Conservation (phyloP, 345 rosid genomes). For the Clausena lansium region DNA sequence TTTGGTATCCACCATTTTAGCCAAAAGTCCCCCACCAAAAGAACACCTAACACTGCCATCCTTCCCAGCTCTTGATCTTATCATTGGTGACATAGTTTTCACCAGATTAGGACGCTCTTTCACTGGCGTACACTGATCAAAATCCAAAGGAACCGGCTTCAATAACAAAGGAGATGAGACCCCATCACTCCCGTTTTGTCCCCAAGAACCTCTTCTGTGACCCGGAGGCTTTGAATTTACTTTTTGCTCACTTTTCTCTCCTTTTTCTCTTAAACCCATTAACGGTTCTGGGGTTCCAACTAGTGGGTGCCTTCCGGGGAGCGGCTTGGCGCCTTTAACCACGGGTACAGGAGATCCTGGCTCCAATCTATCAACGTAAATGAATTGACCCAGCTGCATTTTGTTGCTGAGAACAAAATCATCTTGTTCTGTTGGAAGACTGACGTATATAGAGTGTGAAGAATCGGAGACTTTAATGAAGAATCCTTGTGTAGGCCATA, state of each 20-base stretch:
- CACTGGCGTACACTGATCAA: slow-evolving; percentile 83
- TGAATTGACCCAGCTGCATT: slow-evolving; percentile 94
- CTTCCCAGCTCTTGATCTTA: slow-evolving; percentile 42
- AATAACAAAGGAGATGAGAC: slow-evolving; percentile 59
- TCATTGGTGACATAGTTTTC: slow-evolving; percentile 61
- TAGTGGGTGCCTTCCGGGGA: slow-evolving; percentile 89
- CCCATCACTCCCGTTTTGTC: slow-evolving; percentile 40
- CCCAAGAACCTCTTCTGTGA: slow-evolving; percentile 90
- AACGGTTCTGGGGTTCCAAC: slow-evolving; percentile 88
- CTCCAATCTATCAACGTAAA: slow-evolving; percentile 79
- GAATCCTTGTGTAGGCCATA: slow-evolving; percentile 89
- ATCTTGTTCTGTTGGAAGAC: slow-evolving; percentile 82
- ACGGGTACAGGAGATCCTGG: slow-evolving; percentile 94
- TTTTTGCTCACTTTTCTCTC: slow-evolving; percentile 40
- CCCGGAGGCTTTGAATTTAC: slow-evolving; percentile 30
- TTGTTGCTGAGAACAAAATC: slow-evolving; percentile 81
- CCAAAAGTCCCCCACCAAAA: slow-evolving; percentile 70
- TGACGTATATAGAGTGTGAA: slow-evolving; percentile 84
- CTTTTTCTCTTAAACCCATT: slow-evolving; percentile 60
- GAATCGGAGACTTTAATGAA: slow-evolving; percentile 91
- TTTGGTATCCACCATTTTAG: slow-evolving; percentile 51
- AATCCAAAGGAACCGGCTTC: slow-evolving; percentile 84
- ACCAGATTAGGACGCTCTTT: slow-evolving; percentile 35
- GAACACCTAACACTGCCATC: slow-evolving; percentile 57
- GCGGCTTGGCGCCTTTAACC: slow-evolving; percentile 73